Conservation (phyloP, 306 rosid species). For the Vicia villosa region DNA sequence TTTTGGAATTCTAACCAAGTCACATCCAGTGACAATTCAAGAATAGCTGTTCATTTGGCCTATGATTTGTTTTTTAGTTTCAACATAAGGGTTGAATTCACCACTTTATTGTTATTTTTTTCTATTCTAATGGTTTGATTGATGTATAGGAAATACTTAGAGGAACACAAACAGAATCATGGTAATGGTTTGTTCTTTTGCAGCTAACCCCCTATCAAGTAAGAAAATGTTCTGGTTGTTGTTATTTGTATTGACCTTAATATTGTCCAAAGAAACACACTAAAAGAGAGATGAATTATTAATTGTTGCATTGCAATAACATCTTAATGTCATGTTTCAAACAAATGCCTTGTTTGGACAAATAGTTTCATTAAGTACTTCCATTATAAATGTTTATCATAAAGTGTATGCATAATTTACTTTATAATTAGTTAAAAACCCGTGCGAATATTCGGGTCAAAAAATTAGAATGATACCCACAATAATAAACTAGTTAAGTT, state of each 20-base stretch:
- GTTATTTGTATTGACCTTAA: neutral
- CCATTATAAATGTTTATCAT: no score
- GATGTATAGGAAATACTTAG: slow-evolving; percentile 23
- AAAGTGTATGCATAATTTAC: no score
- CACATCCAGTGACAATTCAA: slow-evolving; percentile 26
- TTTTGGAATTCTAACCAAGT: slow-evolving; percentile 28
- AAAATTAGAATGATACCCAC: no score
- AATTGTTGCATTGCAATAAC: no score
- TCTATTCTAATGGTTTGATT: slow-evolving; percentile 13
- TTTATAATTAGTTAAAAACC: no score
- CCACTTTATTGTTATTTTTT: slow-evolving; percentile 22
- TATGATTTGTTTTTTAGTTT: slow-evolving; percentile 28
- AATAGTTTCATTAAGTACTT: no score
- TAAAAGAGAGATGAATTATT: no score
- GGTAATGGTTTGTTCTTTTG: neutral
- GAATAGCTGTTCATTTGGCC: slow-evolving; percentile 15
- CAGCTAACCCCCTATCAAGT: neutral
- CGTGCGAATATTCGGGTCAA: no score
- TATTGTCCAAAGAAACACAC: no score
- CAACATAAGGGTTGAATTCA: slow-evolving; percentile 30
- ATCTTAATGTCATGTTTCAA: no score
- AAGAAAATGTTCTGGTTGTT: neutral
- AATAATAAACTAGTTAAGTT: no score
- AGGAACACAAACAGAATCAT: slow-evolving; percentile 12
- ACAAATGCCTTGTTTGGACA: no score